Evolutionary conservation across 495 filamentous ascomycete species (phyloP).

Genomic region (Daldinia loculata): DNA sequence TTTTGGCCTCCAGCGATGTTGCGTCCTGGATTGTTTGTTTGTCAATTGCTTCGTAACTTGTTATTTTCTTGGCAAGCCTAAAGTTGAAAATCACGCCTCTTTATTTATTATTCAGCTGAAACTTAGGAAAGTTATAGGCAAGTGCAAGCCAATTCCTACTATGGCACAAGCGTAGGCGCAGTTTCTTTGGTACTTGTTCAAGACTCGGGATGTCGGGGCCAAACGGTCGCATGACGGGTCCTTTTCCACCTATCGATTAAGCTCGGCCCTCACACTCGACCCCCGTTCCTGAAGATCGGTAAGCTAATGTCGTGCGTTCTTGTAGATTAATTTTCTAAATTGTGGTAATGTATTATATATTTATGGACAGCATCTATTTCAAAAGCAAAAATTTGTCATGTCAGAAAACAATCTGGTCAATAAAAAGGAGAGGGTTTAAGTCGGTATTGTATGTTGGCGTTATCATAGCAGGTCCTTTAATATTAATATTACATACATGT

Average conservation of each 20-base stretch:
- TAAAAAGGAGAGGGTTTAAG: constrained; percentile 10
- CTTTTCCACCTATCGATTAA: constrained; percentile 32
- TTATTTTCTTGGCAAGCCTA: constrained; percentile 10
- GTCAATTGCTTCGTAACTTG: constrained; percentile 12
- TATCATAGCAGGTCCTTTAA: constrained; percentile 34
- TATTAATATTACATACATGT: constrained; percentile 32
- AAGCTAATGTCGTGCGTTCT: constrained; percentile 26
- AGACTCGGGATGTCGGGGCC: constrained; percentile 18
- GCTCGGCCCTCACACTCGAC: constrained; percentile 19
- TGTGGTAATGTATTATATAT: constrained; percentile 1
- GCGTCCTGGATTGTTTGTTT: constrained; percentile 6
- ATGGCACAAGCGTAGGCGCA: constrained; percentile 1
- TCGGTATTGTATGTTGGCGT: constrained; percentile 6
- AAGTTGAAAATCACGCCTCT: constrained; percentile 20
- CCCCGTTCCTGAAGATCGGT: constrained; percentile 38
- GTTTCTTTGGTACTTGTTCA: constrained; percentile 19
- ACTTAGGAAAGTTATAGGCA: constrained; percentile 12
- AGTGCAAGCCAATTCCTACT: constrained; percentile 11
- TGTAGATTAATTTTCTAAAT: constrained; percentile 15
- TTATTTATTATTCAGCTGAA: constrained; percentile 30
- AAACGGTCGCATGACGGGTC: constrained; percentile 35
- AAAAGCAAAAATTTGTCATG: constrained; percentile 5
- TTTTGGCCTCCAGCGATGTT: constrained; percentile 23
- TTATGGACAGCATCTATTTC: not conserved
- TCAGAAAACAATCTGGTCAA: not conserved